Evolutionary conservation across 352 stramenopile genomes (phyloP).

Genomic region (Globisporangium carolinianum): DNA sequence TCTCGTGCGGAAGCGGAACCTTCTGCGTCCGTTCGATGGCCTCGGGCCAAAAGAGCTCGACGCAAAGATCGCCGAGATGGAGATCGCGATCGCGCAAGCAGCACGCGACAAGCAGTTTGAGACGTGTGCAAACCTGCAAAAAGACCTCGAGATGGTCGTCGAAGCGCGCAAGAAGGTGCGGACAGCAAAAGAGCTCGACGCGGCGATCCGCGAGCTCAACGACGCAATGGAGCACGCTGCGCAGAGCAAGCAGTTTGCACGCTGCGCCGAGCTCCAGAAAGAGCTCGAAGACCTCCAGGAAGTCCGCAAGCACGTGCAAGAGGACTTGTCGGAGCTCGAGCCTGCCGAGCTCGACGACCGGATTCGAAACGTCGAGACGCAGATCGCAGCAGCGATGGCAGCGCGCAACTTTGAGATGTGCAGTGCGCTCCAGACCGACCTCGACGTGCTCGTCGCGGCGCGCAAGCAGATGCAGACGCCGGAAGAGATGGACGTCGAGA

Average conservation of each 20-base stretch:
- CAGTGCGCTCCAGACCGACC: conserved; percentile 51
- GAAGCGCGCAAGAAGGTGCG: conserved; percentile 79
- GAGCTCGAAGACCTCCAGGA: conserved; percentile 74
- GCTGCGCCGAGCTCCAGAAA: conserved; percentile 77
- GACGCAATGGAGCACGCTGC: conserved; percentile 72
- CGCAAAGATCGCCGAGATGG: conserved; percentile 63
- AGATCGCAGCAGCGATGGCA: conserved; percentile 71
- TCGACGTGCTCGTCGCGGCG: conserved; percentile 61
- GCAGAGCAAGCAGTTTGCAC: conserved; percentile 72
- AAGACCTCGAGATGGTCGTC: conserved; percentile 76
- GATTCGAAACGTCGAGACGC: conserved; percentile 55
- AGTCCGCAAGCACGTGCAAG: conserved; percentile 63
- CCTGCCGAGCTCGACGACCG: conserved; percentile 75
- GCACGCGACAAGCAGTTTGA: conserved; percentile 83
- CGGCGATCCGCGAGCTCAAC: conserved; percentile 69
- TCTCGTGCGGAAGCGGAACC: conserved; percentile 62
- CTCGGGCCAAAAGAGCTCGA: conserved; percentile 78
- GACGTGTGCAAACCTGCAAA: conserved; percentile 72
- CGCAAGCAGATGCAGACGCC: conserved; percentile 85
- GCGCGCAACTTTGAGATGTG: conserved; percentile 79
- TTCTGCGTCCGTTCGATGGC: conserved; percentile 73
- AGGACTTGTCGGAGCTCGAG: conserved; percentile 84
- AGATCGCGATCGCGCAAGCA: conserved; percentile 71
- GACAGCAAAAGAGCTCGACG: conserved; percentile 83
- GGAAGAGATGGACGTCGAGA: conserved; percentile 75